A percentile compares a stretch with the other conserved stretches of the same genome.
Conservation (phyloP, 768 basidiomycete genomes). For the Myochromella boudieri region DNA sequence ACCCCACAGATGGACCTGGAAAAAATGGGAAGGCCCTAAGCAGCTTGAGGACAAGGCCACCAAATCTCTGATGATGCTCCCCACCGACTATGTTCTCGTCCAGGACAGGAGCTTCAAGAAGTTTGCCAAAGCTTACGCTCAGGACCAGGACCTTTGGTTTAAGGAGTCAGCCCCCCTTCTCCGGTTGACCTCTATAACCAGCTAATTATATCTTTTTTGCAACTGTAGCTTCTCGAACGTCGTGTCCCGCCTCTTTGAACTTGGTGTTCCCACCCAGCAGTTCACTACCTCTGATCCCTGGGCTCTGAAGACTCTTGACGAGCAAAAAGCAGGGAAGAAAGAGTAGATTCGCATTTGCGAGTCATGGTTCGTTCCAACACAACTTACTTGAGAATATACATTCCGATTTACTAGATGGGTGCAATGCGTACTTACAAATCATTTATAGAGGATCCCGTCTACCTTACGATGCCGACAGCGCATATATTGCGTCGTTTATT, state of each 20-base stretch:
- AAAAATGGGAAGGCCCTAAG: slow-evolving; percentile 92
- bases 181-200: not conserved
- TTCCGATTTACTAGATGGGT: not conserved
- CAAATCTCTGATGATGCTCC: slow-evolving; percentile 90
- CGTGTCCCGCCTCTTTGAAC: slow-evolving; percentile 81
- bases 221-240: slow-evolving; percentile 74
- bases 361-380: too few species aligned
- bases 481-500: too few species aligned
- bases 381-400: too few species aligned
- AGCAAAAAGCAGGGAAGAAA: slow-evolving; percentile 31
- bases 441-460: not conserved
- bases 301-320: slow-evolving; percentile 61
- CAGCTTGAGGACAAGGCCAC: slow-evolving; percentile 94
- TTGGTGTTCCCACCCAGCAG: slow-evolving; percentile 86
- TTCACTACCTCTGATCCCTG: slow-evolving; percentile 74
- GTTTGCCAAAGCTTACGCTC: slow-evolving; percentile 82
- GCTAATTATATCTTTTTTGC: slow-evolving; percentile 9
- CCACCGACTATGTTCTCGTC: slow-evolving; percentile 85
- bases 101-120: slow-evolving; percentile 95
- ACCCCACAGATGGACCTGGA: slow-evolving; percentile 75
- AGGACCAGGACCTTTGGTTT: slow-evolving; percentile 86
- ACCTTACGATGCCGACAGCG: too few species aligned
- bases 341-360: not conserved
- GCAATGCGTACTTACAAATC: not conserved
- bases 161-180: slow-evolving; percentile 66